Conservation (phyloP, 2,329 filamentous ascomycete genomes). For the Xylariaceae sp. region DNA sequence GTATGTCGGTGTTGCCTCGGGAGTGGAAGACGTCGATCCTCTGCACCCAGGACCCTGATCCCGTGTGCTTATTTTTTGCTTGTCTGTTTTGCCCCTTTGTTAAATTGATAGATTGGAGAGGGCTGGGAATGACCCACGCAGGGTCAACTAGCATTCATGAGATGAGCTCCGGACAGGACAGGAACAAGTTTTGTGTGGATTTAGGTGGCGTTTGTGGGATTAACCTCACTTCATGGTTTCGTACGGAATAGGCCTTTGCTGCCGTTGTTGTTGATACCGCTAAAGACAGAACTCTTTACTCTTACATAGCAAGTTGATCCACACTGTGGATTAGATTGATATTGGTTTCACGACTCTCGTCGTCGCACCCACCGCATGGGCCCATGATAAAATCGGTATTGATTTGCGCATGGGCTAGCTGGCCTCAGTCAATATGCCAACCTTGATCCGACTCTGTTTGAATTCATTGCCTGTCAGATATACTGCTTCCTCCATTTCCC, state of each 20-base stretch:
- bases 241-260: conserved; percentile 18
- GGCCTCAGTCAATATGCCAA: too few species aligned
- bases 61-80: conserved; percentile 7
- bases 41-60: conserved; percentile 43
- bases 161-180: conserved; percentile 8
- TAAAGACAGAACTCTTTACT: conserved; percentile 13
- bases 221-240: conserved; percentile 21
- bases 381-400: too few species aligned
- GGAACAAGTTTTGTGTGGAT: conserved; percentile 10
- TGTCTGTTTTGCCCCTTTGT: conserved; percentile 10
- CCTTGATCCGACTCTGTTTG: too few species aligned
- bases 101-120: conserved; percentile 10
- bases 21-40: conserved; percentile 67
- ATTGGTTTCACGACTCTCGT: conserved; percentile 14
- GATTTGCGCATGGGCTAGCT: too few species aligned
- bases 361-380: too few species aligned
- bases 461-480: not conserved
- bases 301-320: not conserved
- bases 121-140: not conserved
- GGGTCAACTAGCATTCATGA: not conserved
- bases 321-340: conserved; percentile 3
- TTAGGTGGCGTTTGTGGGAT: conserved; percentile 29
- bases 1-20: conserved; percentile 58
- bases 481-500: not conserved
- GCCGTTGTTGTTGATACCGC: conserved; percentile 24